Evolutionary conservation across 2,329 filamentous ascomycete genomes (phyloP).

Genomic region (Trichoderma asperellum): DNA sequence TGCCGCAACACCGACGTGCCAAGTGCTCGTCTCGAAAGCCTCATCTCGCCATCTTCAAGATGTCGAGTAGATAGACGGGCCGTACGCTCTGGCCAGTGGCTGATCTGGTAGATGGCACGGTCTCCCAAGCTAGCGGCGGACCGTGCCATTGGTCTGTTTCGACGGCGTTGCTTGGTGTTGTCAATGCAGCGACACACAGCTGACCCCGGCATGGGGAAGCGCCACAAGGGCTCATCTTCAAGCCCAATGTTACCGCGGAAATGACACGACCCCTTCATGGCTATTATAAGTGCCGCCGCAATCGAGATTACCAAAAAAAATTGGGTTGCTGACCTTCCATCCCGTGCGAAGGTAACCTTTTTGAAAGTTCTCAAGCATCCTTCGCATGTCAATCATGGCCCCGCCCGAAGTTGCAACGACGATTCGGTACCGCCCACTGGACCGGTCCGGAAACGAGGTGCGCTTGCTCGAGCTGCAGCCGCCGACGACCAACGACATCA

Average conservation of each 20-base stretch:
- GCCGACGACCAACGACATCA: conserved; percentile 33
- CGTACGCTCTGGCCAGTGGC: not conserved
- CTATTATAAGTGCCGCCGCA: conserved; percentile 25
- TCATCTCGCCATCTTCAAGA: not conserved
- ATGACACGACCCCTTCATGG: conserved; percentile 25
- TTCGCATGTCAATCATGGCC: conserved; percentile 28
- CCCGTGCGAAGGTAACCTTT: conserved; percentile 18
- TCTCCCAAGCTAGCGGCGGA: conserved; percentile 10
- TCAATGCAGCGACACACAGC: not conserved
- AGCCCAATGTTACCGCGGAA: conserved; percentile 24
- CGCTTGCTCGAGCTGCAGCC: conserved; percentile 43
- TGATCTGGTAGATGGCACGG: not conserved
- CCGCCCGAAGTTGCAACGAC: conserved; percentile 22
- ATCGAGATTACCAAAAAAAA: conserved; percentile 25
- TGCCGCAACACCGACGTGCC: not conserved
- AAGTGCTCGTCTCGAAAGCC: not conserved
- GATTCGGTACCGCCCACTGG: conserved; percentile 32
- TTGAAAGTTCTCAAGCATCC: conserved; percentile 8
- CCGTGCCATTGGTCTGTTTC: conserved; percentile 2
- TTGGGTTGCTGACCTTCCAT: conserved; percentile 21
- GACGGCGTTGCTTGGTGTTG: conserved; percentile 7
- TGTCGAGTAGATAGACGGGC: not conserved
- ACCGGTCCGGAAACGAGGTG: conserved; percentile 37
- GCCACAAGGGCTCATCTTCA: conserved; percentile 16
- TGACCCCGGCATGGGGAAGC: conserved; percentile 20